Conservation (phyloP, 1,284 basidiomycete species). For the Melampsora larici-populina region DNA sequence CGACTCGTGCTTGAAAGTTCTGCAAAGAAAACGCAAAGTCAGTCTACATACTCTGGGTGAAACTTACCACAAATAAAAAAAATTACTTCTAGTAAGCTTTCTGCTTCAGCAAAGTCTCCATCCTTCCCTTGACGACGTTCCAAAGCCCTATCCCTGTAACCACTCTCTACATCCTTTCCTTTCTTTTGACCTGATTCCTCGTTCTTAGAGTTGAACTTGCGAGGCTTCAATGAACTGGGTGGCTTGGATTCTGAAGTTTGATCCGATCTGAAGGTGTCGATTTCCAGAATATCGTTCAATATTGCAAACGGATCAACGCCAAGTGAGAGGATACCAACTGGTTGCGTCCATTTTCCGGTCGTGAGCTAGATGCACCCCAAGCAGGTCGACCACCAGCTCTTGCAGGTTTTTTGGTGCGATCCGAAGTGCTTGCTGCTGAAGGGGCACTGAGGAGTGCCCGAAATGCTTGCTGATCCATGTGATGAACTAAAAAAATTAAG, state of each 20-base stretch:
- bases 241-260: conserved; percentile 8
- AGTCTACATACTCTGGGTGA: neutral
- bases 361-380: conserved; percentile 2
- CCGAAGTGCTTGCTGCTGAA: neutral
- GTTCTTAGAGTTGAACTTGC: conserved; percentile 24
- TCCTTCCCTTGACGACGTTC: conserved; percentile 38
- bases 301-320: too few relatives aligned
- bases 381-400: neutral
- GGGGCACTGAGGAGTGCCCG: conserved; percentile 36
- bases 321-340: too few relatives aligned
- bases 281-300: neutral
- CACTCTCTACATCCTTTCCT: neutral
- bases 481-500: neutral
- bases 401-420: conserved; percentile 2
- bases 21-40: neutral
- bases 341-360: neutral
- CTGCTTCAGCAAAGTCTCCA: conserved; percentile 43
- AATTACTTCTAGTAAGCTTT: conserved; percentile 37
- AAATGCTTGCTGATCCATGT: conserved; percentile 42
- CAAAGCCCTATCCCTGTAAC: conserved; percentile 41
- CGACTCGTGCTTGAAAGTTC: conserved; percentile 43
- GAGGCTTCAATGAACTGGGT: conserved; percentile 35
- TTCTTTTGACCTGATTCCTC: neutral
- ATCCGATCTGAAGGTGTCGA: neutral
- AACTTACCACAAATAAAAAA: neutral